Evolutionary conservation across 1,139 yeast species (phyloP).

Genomic region (Waltiozyma sp.): DNA sequence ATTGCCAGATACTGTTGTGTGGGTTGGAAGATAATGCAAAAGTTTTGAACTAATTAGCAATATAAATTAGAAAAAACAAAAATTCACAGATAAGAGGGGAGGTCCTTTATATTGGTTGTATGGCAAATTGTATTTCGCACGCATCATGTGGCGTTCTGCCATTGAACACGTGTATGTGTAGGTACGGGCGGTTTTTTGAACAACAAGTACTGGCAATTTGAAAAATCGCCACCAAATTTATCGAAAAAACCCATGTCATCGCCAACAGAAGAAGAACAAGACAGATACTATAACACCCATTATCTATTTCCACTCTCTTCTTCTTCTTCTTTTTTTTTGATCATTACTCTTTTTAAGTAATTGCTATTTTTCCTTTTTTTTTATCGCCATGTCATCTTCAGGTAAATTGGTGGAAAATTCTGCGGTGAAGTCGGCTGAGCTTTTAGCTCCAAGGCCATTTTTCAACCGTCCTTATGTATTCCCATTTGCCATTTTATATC

Average conservation of each 20-base stretch:
- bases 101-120: too few species aligned
- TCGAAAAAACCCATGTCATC: too few species aligned
- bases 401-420: slow-evolving; percentile 24
- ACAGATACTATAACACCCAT: too few species aligned
- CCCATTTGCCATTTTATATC: slow-evolving; percentile 77
- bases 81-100: too few species aligned
- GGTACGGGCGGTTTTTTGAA: too few species aligned
- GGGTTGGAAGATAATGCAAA: slow-evolving; percentile 4
- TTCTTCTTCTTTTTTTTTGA: background rate
- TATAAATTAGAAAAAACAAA: too few species aligned
- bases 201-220: too few species aligned
- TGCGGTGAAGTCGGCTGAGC: slow-evolving; percentile 30
- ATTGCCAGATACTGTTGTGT: slow-evolving; percentile 13
- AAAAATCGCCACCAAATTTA: background rate
- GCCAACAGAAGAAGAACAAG: too few species aligned
- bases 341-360: background rate
- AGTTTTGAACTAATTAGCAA: background rate
- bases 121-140: too few species aligned
- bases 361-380: too few species aligned
- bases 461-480: slow-evolving; percentile 67
- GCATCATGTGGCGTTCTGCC: too few species aligned
- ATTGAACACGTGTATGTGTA: too few species aligned
- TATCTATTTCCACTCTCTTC: background rate
- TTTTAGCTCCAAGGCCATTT: slow-evolving; percentile 59
- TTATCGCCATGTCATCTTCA: background rate